Conservation (phyloP, 192 early-diverging fungal species). For the Coemansia sp. region DNA sequence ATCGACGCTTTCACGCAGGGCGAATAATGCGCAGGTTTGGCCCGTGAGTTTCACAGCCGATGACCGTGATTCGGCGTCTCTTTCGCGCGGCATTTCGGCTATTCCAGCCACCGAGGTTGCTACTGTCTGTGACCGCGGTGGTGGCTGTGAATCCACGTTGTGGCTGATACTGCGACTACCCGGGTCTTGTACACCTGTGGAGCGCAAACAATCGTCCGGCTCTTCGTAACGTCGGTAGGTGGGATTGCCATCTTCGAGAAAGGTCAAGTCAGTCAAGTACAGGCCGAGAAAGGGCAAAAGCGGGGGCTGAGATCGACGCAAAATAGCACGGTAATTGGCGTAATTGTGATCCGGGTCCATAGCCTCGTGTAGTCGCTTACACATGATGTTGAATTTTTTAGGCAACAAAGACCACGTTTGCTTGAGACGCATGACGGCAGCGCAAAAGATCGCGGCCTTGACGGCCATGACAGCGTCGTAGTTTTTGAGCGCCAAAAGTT, state of each 20-base stretch:
- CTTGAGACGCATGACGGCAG: slow-evolving; percentile 71
- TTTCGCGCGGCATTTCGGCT: not conserved
- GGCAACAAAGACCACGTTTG: slow-evolving; percentile 67
- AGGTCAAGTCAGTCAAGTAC: slow-evolving; percentile 81
- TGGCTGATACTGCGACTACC: not conserved
- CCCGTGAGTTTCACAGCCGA: slow-evolving; percentile 36
- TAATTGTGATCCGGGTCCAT: slow-evolving; percentile 70
- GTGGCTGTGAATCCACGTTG: not conserved
- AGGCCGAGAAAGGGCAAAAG: slow-evolving; percentile 80
- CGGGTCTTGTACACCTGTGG: not conserved
- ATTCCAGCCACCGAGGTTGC: not conserved
- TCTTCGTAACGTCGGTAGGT: slow-evolving; percentile 57
- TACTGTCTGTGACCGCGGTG: not conserved
- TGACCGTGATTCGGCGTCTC: not conserved
- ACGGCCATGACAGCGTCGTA: slow-evolving; percentile 80
- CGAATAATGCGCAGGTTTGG: slow-evolving; percentile 49
- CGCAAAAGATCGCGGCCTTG: slow-evolving; percentile 74
- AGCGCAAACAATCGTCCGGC: slow-evolving; percentile 12
- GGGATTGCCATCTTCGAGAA: slow-evolving; percentile 83
- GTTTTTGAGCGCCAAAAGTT: slow-evolving; percentile 61
- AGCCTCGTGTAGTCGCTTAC: slow-evolving; percentile 60
- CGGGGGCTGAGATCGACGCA: slow-evolving; percentile 61
- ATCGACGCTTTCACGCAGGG: slow-evolving; percentile 30
- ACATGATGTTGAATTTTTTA: slow-evolving; percentile 69
- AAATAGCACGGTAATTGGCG: slow-evolving; percentile 57